Evolutionary conservation across 495 filamentous ascomycete species (phyloP).

Genomic region (Penicillium angulare): DNA sequence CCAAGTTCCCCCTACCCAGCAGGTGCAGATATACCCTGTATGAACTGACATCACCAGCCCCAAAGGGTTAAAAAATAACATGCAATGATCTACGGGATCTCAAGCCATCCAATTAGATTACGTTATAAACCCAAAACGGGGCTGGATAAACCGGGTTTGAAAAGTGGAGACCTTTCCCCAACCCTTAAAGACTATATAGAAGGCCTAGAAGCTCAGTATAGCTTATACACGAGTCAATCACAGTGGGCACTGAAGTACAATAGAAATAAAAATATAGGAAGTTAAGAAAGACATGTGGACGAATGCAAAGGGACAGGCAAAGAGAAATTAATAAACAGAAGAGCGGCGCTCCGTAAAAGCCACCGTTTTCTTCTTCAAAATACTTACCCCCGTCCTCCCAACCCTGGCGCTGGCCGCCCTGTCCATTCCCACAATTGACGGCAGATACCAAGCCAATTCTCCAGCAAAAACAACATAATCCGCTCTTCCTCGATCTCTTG

Average conservation of each 20-base stretch:
- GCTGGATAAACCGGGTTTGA: background rate
- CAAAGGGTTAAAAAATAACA: background rate
- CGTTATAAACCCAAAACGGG: background rate
- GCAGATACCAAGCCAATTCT: conserved; percentile 34
- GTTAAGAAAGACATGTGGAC: too few relatives aligned
- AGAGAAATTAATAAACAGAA: too few relatives aligned
- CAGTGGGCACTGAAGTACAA: too few relatives aligned
- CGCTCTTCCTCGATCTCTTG: conserved; percentile 32
- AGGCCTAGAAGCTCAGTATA: background rate
- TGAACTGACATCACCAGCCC: conserved; percentile 17
- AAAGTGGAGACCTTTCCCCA: background rate
- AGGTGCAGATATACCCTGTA: too few relatives aligned
- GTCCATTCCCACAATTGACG: conserved; percentile 32
- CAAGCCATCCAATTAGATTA: conserved; percentile 18
- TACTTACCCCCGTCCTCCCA: background rate
- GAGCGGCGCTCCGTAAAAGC: too few relatives aligned
- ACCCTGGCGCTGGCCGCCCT: too few relatives aligned
- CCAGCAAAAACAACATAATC: conserved; percentile 33
- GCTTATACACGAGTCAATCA: too few relatives aligned
- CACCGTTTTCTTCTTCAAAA: too few relatives aligned
- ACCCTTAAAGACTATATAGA: background rate
- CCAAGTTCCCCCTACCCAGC: too few relatives aligned
- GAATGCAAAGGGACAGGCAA: too few relatives aligned
- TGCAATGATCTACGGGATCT: conserved; percentile 13
- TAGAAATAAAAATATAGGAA: too few relatives aligned